Evolutionary conservation across 495 filamentous ascomycete species (phyloP).

Genomic region (Terfezia claveryi): DNA sequence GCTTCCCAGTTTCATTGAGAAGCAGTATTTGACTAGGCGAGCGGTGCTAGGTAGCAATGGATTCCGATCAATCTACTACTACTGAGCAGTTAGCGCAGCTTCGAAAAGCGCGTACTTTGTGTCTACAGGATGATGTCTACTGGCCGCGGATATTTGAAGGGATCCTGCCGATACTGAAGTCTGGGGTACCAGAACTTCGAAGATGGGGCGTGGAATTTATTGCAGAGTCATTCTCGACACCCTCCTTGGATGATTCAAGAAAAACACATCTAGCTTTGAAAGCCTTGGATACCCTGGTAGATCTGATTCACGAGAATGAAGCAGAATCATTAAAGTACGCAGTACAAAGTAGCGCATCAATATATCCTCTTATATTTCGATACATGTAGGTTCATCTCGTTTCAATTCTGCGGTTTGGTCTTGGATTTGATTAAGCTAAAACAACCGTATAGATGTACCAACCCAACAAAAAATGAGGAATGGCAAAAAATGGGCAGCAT

Average conservation of each 20-base stretch:
- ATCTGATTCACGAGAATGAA: conserved; percentile 57
- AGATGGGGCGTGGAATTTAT: conserved; percentile 95
- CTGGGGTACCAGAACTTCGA: conserved; percentile 56
- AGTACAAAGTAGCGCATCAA: conserved; percentile 65
- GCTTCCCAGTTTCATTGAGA: too few relatives aligned
- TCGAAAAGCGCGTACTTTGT: conserved; percentile 52
- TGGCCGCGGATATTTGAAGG: conserved; percentile 80
- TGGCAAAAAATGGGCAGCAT: conserved; percentile 81
- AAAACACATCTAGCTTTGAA: conserved; percentile 54
- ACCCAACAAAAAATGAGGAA: conserved; percentile 48
- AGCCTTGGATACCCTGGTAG: conserved; percentile 52
- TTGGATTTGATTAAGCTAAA: background rate
- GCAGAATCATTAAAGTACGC: conserved; percentile 52
- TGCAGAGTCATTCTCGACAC: conserved; percentile 84
- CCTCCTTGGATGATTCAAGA: conserved; percentile 42
- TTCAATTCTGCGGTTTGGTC: background rate
- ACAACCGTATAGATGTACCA: conserved; percentile 41
- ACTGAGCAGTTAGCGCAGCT: background rate
- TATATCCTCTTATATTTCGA: conserved; percentile 76
- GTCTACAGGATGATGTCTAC: conserved; percentile 56
- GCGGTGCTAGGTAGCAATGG: background rate
- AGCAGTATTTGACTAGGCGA: too few relatives aligned
- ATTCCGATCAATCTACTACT: background rate
- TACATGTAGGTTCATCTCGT: conserved; percentile 55
- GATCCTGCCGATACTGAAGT: conserved; percentile 62